These are phyloP conservation scores for Microglena sp. DNA, from an alignment of 139 green algal species.

Conservation along the genomic window DNA sequence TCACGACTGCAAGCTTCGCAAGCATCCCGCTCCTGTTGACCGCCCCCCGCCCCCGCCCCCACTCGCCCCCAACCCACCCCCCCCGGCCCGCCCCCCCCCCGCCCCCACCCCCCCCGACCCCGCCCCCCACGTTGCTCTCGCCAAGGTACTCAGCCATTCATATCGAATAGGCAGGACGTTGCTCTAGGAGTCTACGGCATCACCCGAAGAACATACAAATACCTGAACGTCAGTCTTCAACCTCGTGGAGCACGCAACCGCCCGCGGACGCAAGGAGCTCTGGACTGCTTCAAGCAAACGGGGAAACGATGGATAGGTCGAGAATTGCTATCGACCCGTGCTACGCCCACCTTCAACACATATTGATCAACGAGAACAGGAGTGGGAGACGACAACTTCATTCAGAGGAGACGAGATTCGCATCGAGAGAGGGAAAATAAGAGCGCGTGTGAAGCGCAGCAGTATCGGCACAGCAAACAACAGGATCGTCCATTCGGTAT, in stretches of 20 bases:
- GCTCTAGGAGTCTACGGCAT: constrained; percentile 11
- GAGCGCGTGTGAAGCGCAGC: too few species aligned
- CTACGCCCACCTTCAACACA: background rate
- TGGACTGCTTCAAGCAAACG: too few species aligned
- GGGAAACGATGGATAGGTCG: too few species aligned
- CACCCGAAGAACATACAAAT: constrained; percentile 1
- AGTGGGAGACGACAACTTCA: background rate
- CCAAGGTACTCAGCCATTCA: constrained; percentile 76
- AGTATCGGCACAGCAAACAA: constrained; percentile 42
- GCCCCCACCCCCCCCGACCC: too few species aligned
- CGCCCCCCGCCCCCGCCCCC: constrained; percentile 83
- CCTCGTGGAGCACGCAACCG: too few species aligned
- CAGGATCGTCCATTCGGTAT: constrained; percentile 83
- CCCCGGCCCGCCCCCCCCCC: too few species aligned
- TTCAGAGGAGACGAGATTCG: background rate
- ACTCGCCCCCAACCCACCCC: too few species aligned
- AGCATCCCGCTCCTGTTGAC: constrained; percentile 90
- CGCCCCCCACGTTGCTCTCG: too few species aligned
- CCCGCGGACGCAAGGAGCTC: background rate
- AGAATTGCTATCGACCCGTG: constrained; percentile 6
- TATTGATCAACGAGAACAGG: background rate
- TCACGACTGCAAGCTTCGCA: constrained; percentile 86
- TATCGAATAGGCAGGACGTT: constrained; percentile 74
- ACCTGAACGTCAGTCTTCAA: too few species aligned
- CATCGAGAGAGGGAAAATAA: too few species aligned